Conservation (phyloP, 2,329 filamentous ascomycete species). For the Teratosphaeriaceae sp. region DNA sequence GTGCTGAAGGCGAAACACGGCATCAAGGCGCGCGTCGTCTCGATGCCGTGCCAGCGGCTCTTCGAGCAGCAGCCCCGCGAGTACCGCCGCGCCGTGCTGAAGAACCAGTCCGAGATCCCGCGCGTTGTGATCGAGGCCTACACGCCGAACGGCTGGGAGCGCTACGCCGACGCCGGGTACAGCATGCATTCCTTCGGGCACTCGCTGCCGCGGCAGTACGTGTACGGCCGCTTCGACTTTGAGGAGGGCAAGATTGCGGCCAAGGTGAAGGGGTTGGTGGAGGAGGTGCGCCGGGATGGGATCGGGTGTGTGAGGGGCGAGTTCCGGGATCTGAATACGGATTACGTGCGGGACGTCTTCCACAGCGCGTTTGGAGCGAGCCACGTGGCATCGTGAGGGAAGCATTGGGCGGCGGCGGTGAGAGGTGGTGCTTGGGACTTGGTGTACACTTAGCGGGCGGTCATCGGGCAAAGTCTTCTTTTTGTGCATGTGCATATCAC, state of each 20-base stretch:
- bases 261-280: constrained; percentile 33
- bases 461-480: too few species aligned
- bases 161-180: constrained; percentile 52
- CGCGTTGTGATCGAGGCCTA: constrained; percentile 56
- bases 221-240: constrained; percentile 52
- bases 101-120: constrained; percentile 13
- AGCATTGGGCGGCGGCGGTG: too few species aligned
- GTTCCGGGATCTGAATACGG: constrained; percentile 26
- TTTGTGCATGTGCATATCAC: too few species aligned
- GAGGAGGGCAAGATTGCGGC: constrained; percentile 39
- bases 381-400: constrained; percentile 5
- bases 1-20: constrained; percentile 27
- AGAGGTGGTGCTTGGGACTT: too few species aligned
- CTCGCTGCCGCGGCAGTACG: constrained; percentile 47
- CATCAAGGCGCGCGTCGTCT: constrained; percentile 41
- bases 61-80: constrained; percentile 42
- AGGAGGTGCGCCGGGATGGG: constrained; percentile 31
- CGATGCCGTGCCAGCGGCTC: constrained; percentile 45
- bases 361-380: constrained; percentile 7
- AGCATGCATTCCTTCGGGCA: constrained; percentile 52
- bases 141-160: constrained; percentile 52
- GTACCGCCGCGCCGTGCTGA: constrained; percentile 43
- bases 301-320: constrained; percentile 26
- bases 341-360: constrained; percentile 22
- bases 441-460: too few species aligned